These are phyloP conservation scores for Hysterium pulicare DNA, from an alignment of 2,329 filamentous ascomycete genomes.

Conservation along the genomic window DNA sequence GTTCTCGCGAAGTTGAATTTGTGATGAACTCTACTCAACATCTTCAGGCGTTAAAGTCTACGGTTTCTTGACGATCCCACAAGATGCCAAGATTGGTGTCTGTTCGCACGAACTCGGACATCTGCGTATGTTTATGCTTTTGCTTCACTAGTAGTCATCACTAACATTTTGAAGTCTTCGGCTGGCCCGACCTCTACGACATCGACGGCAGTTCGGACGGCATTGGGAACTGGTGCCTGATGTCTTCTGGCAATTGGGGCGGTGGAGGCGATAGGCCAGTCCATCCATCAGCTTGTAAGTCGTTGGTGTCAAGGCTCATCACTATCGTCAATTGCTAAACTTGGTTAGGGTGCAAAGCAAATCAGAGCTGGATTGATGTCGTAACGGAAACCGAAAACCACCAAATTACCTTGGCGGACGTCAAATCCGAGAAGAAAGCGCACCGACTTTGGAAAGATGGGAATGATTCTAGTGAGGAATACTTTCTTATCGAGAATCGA, in stretches of 20 bases:
- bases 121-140: constrained; percentile 3
- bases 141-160: neutral
- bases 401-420: constrained; percentile 17
- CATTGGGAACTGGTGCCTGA: constrained; percentile 24
- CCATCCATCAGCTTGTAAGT: constrained; percentile 23
- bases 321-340: neutral
- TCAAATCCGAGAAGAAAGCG: constrained; percentile 14
- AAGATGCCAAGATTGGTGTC: constrained; percentile 20
- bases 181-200: constrained; percentile 26
- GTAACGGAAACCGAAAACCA: constrained; percentile 14
- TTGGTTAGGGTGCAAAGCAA: constrained; percentile 7
- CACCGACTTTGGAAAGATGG: constrained; percentile 23
- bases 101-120: constrained; percentile 24
- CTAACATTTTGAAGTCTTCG: constrained; percentile 14
- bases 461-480: constrained; percentile 13
- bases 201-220: constrained; percentile 17
- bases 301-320: neutral
- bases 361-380: constrained; percentile 19
- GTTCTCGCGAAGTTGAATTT: too few relatives aligned
- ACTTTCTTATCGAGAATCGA: constrained; percentile 21
- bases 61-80: constrained; percentile 21
- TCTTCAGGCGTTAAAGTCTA: constrained; percentile 16
- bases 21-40: too few relatives aligned
- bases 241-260: constrained; percentile 19
- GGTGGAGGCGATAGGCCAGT: constrained; percentile 17